Evolutionary conservation across 352 stramenopile genomes (phyloP).

Genomic region (Phytopythium oedochilum): DNA sequence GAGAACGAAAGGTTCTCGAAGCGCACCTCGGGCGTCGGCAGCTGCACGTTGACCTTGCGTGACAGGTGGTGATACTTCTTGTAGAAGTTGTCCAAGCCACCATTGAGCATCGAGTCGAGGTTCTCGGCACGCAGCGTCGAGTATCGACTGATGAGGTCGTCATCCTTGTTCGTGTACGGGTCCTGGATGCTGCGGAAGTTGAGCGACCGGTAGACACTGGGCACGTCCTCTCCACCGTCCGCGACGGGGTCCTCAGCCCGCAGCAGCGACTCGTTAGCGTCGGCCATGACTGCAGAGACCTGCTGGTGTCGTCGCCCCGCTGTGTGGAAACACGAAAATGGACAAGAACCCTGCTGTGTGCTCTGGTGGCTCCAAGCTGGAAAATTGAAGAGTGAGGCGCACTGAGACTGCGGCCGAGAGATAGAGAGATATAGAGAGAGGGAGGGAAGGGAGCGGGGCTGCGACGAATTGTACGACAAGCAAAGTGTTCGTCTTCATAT

Average conservation of each 20-base stretch:
- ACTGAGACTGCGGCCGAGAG: not conserved
- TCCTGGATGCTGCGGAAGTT: conserved; percentile 76
- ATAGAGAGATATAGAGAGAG: no score
- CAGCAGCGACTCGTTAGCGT: conserved; percentile 12
- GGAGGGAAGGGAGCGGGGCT: not conserved
- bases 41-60: conserved; percentile 55
- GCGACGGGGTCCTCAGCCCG: conserved; percentile 19
- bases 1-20: conserved; percentile 77
- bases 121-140: conserved; percentile 58
- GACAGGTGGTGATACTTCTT: conserved; percentile 79
- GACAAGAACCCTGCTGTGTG: no score
- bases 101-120: conserved; percentile 65
- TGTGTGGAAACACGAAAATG: no score
- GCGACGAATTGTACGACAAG: no score
- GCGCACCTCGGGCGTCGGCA: conserved; percentile 63
- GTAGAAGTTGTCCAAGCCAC: conserved; percentile 74
- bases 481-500: no score
- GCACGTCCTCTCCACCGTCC: conserved; percentile 28
- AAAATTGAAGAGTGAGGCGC: not conserved
- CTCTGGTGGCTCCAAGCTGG: not conserved
- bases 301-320: no score
- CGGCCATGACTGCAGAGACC: not conserved
- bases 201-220: conserved; percentile 60
- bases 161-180: conserved; percentile 48
- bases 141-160: conserved; percentile 45